Evolutionary conservation across 164 flowering plant genomes (phyloP).

Genomic region (Buxus sempervirens): DNA sequence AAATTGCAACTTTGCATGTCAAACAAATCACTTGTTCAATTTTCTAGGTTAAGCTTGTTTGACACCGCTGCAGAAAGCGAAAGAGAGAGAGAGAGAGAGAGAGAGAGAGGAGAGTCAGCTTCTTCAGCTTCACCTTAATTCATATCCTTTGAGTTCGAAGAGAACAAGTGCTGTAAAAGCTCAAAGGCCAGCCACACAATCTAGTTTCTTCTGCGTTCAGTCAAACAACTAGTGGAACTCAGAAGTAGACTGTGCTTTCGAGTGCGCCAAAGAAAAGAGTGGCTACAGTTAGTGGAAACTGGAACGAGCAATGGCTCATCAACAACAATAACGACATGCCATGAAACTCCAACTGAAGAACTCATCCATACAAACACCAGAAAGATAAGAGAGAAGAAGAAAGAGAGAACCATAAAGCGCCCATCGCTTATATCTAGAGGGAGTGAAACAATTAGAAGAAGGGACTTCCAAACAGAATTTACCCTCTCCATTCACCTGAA

Average conservation of each 20-base stretch:
- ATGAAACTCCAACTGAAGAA: constrained; percentile 3
- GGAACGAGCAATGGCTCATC: constrained; percentile 26
- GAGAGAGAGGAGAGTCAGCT: not conserved
- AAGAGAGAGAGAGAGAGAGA: not conserved
- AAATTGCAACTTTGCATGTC: constrained; percentile 28
- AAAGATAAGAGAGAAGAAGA: not conserved
- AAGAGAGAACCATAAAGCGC: not conserved
- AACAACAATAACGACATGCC: constrained; percentile 11
- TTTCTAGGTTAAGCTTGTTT: not conserved
- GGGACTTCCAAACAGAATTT: not conserved
- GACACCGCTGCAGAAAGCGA: constrained; percentile 1
- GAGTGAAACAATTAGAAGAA: not conserved
- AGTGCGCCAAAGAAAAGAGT: not conserved
- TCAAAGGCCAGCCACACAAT: not conserved
- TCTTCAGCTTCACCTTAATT: not conserved
- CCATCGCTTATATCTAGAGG: too few species aligned
- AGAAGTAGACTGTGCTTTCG: not conserved
- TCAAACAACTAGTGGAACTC: not conserved
- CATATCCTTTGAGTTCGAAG: not conserved
- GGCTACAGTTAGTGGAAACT: not conserved
- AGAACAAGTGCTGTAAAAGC: not conserved
- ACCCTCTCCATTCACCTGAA: not conserved
- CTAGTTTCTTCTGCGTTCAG: not conserved
- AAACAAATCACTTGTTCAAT: constrained; percentile 7
- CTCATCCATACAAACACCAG: constrained; percentile 10